Conservation (phyloP, 352 stramenopile species). For the Globisporangium viniferum region DNA sequence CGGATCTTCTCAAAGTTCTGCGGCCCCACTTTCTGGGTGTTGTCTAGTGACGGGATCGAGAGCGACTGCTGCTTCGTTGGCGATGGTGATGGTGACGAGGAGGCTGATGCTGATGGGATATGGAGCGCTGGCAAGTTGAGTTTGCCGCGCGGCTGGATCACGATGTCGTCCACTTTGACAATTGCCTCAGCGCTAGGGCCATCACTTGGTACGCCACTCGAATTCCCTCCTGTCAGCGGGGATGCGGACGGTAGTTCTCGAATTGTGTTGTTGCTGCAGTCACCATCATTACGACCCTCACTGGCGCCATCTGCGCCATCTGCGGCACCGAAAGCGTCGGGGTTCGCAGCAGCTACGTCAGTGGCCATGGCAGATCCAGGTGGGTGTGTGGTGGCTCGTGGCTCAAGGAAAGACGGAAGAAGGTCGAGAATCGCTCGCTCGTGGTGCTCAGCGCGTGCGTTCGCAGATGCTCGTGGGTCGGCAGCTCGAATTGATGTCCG, state of each 20-base stretch:
- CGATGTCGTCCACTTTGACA: neutral
- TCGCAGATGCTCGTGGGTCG: neutral
- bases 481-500: neutral
- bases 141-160: conserved; percentile 5
- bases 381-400: neutral
- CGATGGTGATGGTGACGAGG: neutral
- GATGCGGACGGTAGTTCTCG: neutral
- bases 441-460: neutral
- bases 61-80: neutral
- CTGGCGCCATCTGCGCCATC: too few relatives aligned
- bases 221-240: neutral
- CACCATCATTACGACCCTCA: neutral
- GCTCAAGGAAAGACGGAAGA: neutral
- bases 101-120: neutral
- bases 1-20: conserved; percentile 55
- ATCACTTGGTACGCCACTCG: neutral
- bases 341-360: neutral
- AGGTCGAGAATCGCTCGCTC: neutral
- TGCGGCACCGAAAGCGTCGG: too few relatives aligned
- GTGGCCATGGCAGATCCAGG: neutral
- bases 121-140: neutral
- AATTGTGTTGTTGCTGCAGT: neutral
- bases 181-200: too few relatives aligned
- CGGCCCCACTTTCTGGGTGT: conserved; percentile 23
- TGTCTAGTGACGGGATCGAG: conserved; percentile 14